Base-by-base conservation (phyloP, 495 filamentous ascomycete species). In the Xylaria acuta region DNA sequence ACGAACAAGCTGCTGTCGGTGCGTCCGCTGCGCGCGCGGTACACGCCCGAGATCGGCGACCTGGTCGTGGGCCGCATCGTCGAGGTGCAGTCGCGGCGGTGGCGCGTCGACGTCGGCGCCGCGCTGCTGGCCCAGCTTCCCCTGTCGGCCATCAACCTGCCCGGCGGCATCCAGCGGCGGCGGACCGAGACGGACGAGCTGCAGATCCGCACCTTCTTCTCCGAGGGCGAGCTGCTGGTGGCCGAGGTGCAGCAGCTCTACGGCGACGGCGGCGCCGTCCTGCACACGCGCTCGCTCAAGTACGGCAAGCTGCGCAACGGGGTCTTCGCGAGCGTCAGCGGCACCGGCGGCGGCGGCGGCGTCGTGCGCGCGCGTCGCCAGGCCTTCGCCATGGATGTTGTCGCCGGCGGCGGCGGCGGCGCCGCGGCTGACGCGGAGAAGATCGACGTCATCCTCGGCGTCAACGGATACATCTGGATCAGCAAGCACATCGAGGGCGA, bases 1-100 rank as follows among this genome's bases (percentile, higher is more conserved):
- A 97, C 94, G 70, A 99, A 99, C 87, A 99, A 98, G 81, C 88
- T 99, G 5, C 90, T 99, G 62, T 97, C 93, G 41, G 92, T 99
- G 51, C 87, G 88, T 3, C 94, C 96, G 0, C 85, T 99, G 2
- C 92, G 94, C 59, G 93, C 96, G n/a, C 92, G 97, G 47, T 99
- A 99, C 83, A 93, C 89, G 0, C 96, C 96, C 36, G 94, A 97
- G 80, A 97, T 99, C 72, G 96, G 96, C 70, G 96, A 99, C 82
- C 86, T 98, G 3, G 93, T 99, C 5, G 91, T 99, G 6, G 97
- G 96, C 49, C 91, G 96, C 70, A 97, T 99, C 74, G 89, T 95
- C 72, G 92, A 95, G 77, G 96, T 98, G 20, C 94, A 97, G 77
- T 88, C 91, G 8, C 90, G 90, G 79, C 91, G 95, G 36, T 99